Evolutionary conservation across 2,329 filamentous ascomycete genomes (phyloP), one percentile per base, ranked within the genome.

Genomic region (Alternaria conjuncta): DNA sequence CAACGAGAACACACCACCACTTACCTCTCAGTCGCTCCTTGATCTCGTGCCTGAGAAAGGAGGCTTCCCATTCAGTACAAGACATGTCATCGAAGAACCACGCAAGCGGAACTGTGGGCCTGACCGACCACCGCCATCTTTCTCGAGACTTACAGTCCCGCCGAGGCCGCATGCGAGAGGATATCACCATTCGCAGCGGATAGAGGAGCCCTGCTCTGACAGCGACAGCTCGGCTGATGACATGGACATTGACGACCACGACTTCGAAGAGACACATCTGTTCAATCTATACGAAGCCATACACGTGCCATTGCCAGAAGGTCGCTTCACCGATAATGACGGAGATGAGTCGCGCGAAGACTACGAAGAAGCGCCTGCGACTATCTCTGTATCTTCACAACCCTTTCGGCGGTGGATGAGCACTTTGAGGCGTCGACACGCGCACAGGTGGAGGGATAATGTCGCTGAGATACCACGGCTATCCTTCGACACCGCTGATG

Each of bases 381-480:
- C 53, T 0, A 47, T 62, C 41, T 45, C 21, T 30, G 20, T 57
- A 26, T 66, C 41, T 45, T 65, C 69, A 13, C 74, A 75, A 8
- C 88, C 89, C 3, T 93, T 95, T 71, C 86, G 87, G 49, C 90
- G 87, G 76, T 95, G 92, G 91, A 87, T 94, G 80, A 90, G 84
- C 66, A 90, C 86, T 5, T 80, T 95, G 20, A 87, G 90, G 63
- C 87, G 85, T 65, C 87, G 87, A 71, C 87, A 80, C 58, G 69
- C 72, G 21, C 71, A 78, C 23, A 74, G 70, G 7, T 81, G 73
- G 41, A 81, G 80, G 61, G 77, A 78, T 9, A 71, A 79, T 15
- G 75, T 73, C 10, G 70, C 75, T 53, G 80, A 80, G 28, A 66
- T 67, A 30, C 74, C 76, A 46, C 73, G 76, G 51, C 77, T 80